Base-by-base conservation (phyloP, 441 rosid genomes). In the Manihot esculenta region DNA sequence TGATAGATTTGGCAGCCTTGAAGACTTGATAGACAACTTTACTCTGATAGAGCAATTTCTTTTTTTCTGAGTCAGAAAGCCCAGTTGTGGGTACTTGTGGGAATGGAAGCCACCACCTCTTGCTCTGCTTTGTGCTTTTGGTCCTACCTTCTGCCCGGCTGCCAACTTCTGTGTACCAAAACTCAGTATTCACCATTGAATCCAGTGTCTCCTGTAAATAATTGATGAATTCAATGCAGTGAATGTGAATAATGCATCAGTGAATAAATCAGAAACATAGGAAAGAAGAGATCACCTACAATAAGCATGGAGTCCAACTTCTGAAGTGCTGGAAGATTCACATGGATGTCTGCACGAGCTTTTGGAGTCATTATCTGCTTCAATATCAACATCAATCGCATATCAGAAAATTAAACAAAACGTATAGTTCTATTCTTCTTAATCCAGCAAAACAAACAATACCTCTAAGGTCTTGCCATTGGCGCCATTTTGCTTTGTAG, bases 271-370 rank as follows among this genome's bases (percentile, higher is more conserved):
- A 38, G 23, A 73, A 70, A 24, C 23, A 65, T 8, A 54, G 50
- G 53, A 79, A 24, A 42, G 56, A 80, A 74, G 72, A 78, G 77
- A 77, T 68, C 60, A 60, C 96, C 42, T 86, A 95, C 99, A 66
- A 86, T 84, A 61, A 95, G 96, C 98, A 95, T 88, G 48, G 97
- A 85, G 79, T 95, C 99, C 80, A 95, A 69, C 80, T 91, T 91
- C 76, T 86, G 89, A 69, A 95, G 96, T 55, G 99, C 99, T 21
- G 99, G 98, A 78, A 95, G 97, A 79, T 93, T 95, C 88, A 93
- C 78, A 67, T 86, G 94, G 78, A 95, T 82, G 85, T 95, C 99
- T 15, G 97, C 89, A 47, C 99, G 97, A 21, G 86, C 89, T 80
- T 90, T 91, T 0, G 99, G 95, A 2, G 96, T 87, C 99, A 95